These are phyloP conservation scores for Candida coleopterorum DNA, from an alignment of 805 yeast genomes.

Conservation along the genomic window DNA sequence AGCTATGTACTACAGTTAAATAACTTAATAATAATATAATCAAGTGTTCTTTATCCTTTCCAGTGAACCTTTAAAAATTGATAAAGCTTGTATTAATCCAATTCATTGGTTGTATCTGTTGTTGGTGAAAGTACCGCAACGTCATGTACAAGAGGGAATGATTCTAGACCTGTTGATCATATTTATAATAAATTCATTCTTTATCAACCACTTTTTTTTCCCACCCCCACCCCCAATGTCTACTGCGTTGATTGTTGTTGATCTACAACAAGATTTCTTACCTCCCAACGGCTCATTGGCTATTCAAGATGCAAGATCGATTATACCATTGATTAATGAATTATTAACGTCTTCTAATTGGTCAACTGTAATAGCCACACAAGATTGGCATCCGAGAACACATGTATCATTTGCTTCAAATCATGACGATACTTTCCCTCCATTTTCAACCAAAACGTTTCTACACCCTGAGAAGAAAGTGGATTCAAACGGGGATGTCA, in stretches of 20 bases:
- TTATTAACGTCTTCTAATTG: conserved; percentile 48
- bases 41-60: too few relatives aligned
- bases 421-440: conserved; percentile 46
- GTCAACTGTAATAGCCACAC: conserved; percentile 65
- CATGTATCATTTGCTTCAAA: conserved; percentile 81
- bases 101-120: too few relatives aligned
- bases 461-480: conserved; percentile 42
- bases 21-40: too few relatives aligned
- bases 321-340: conserved; percentile 49
- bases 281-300: conserved; percentile 78
- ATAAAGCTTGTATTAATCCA: too few relatives aligned
- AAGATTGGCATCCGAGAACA: conserved; percentile 83
- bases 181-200: too few relatives aligned
- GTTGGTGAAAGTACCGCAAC: too few relatives aligned
- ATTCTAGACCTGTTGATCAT: too few relatives aligned
- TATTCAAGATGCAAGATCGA: conserved; percentile 56
- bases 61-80: too few relatives aligned
- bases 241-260: conserved; percentile 67
- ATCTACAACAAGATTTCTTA: conserved; percentile 81
- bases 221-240: conserved; percentile 4
- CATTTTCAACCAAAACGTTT: conserved; percentile 49
- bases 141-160: too few relatives aligned
- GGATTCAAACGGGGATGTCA: conserved; percentile 20
- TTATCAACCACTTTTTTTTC: too few relatives aligned
- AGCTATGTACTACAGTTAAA: too few relatives aligned